Conservation (phyloP, 306 rosid species). For the Cotoneaster glaucophyllus region DNA sequence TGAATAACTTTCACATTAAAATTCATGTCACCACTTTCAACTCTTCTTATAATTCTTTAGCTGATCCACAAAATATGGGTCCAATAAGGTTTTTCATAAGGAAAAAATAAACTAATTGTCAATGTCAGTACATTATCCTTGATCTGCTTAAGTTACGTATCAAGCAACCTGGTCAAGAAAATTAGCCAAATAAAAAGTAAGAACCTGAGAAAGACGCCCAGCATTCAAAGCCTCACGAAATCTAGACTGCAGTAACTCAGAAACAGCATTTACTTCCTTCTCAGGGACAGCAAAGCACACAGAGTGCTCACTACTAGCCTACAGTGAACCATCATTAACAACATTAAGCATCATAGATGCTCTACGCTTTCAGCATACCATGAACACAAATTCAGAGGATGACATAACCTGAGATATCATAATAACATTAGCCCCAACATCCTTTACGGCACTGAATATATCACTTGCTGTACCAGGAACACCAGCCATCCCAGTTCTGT, state of each 20-base stretch:
- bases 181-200: constrained; percentile 9
- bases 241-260: constrained; percentile 80
- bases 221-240: constrained; percentile 92
- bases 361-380: constrained; percentile 6
- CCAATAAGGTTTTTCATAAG: not conserved
- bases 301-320: constrained; percentile 99
- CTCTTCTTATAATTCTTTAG: not conserved
- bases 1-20: not conserved
- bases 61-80: not conserved
- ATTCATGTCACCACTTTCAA: not conserved
- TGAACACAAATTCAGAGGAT: constrained; percentile 15
- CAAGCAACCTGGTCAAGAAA: constrained; percentile 4
- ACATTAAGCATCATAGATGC: constrained; percentile 16
- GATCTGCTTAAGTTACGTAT: not conserved
- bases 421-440: constrained; percentile 98
- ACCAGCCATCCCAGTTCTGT: constrained; percentile 99
- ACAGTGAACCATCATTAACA: constrained; percentile 24
- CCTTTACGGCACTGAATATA: constrained; percentile 85
- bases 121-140: not conserved
- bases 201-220: constrained; percentile 98
- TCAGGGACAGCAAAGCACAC: constrained; percentile 99
- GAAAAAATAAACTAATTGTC: not conserved
- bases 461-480: constrained; percentile 96
- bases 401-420: constrained; percentile 93
- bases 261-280: constrained; percentile 92